phyloP scores from a whole-genome alignment of 2,329 filamentous ascomycete species.

The Botryotinia convoluta region DNA sequence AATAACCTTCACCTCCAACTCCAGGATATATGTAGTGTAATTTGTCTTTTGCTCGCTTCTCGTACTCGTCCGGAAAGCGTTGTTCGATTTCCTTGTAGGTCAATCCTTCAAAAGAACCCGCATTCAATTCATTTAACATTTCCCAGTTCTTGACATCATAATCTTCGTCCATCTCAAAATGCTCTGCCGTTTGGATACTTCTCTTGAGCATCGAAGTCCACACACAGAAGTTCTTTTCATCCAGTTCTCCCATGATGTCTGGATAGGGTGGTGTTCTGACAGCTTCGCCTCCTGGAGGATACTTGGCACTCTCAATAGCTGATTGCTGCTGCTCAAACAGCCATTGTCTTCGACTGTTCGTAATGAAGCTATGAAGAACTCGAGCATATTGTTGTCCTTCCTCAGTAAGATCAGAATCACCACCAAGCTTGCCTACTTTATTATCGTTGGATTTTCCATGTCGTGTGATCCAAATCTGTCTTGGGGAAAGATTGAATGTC shows the following conservation, averaged over 20 bases:
- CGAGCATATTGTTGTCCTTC: conserved; percentile 77
- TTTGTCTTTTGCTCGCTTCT: conserved; percentile 78
- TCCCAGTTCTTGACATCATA: conserved; percentile 97
- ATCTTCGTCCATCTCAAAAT: conserved; percentile 87
- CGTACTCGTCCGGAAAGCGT: conserved; percentile 78
- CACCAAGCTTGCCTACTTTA: conserved; percentile 81
- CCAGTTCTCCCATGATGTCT: conserved; percentile 66
- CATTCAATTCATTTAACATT: conserved; percentile 95
- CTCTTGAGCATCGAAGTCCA: conserved; percentile 98
- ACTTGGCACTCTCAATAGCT: conserved; percentile 64
- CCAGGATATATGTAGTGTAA: conserved; percentile 96
- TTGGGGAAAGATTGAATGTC: conserved; percentile 92
- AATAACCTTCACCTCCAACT: conserved; percentile 90
- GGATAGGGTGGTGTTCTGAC: conserved; percentile 95
- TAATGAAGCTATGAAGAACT: conserved; percentile 81
- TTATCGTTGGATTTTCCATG: conserved; percentile 93
- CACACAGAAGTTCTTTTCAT: conserved; percentile 90
- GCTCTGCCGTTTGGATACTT: conserved; percentile 81
- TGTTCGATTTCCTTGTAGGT: conserved; percentile 87
- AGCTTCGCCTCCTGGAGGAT: conserved; percentile 79
- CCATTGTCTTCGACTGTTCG: conserved; percentile 76
- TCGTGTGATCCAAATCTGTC: conserved; percentile 97
- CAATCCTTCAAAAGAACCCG: conserved; percentile 89
- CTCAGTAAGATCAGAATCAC: conserved; percentile 79
- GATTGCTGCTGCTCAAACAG: conserved; percentile 75